Evolutionary conservation across 163 green algal species (phyloP).

Genomic region (Chlamydomonas reinhardtii): DNA sequence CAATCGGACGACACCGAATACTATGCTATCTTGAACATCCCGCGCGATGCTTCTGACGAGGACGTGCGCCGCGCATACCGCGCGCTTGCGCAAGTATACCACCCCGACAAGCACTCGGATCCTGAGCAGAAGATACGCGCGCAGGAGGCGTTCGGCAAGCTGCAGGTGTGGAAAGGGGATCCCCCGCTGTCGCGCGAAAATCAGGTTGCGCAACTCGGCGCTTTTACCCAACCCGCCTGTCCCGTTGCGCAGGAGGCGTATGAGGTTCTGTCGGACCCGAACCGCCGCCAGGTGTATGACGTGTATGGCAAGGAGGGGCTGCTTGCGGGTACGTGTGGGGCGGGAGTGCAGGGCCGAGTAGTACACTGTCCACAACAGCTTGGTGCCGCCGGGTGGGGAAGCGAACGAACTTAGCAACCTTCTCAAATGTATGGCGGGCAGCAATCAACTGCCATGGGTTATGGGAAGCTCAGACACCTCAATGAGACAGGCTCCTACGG

Average conservation of each 20-base stretch:
- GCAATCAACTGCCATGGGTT: too few relatives aligned
- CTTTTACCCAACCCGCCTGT: background rate
- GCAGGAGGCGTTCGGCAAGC: slow-evolving; percentile 72
- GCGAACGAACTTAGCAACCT: too few relatives aligned
- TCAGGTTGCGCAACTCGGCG: background rate
- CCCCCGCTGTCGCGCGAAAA: too few relatives aligned
- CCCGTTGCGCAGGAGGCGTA: slow-evolving; percentile 69
- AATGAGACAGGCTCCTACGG: too few relatives aligned
- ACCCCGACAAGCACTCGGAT: slow-evolving; percentile 86
- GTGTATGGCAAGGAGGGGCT: slow-evolving; percentile 88
- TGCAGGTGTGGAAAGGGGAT: slow-evolving; percentile 61
- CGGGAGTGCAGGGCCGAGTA: too few relatives aligned
- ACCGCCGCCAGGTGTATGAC: slow-evolving; percentile 68
- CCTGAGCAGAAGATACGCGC: slow-evolving; percentile 68
- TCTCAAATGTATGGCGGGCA: too few relatives aligned
- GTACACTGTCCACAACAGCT: too few relatives aligned
- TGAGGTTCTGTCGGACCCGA: slow-evolving; percentile 67
- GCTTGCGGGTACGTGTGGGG: slow-evolving; percentile 46
- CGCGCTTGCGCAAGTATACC: slow-evolving; percentile 73
- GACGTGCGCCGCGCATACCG: slow-evolving; percentile 80
- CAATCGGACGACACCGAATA: slow-evolving; percentile 49
- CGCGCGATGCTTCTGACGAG: slow-evolving; percentile 71
- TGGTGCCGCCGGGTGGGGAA: too few relatives aligned
- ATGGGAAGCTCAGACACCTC: too few relatives aligned
- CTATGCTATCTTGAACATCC: slow-evolving; percentile 79